phyloP scores from a whole-genome alignment of 1,284 basidiomycete genomes.

The Cutaneotrichosporon arboriforme region DNA sequence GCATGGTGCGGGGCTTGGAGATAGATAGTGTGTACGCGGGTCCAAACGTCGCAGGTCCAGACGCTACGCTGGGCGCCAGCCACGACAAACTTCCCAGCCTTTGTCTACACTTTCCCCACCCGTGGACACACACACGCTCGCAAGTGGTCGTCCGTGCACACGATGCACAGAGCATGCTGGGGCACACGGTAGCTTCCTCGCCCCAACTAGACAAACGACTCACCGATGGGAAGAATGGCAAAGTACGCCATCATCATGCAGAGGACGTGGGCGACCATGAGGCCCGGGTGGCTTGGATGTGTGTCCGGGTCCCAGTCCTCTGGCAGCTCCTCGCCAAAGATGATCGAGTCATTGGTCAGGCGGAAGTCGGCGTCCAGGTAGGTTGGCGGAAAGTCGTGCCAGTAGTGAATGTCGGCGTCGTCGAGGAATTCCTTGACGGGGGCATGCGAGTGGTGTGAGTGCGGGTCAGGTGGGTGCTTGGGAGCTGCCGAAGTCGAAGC shows the following conservation, averaged over 20 bases:
- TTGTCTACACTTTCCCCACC: no score
- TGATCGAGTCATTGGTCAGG: conserved; percentile 30
- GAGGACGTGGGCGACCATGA: conserved; percentile 33
- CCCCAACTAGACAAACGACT: conserved; percentile 11
- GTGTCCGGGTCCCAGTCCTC: conserved; percentile 29
- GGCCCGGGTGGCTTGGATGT: conserved; percentile 23
- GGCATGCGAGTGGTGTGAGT: conserved; percentile 28
- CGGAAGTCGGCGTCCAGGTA: conserved; percentile 40
- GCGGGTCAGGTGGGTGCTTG: conserved; percentile 8
- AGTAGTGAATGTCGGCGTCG: conserved; percentile 33
- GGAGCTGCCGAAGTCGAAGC: neutral
- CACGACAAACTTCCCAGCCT: no score
- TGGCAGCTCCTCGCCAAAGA: conserved; percentile 40
- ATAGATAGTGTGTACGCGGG: neutral
- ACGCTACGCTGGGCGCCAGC: no score
- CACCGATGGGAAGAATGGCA: conserved; percentile 35
- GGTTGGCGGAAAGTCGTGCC: conserved; percentile 37
- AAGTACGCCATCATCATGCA: conserved; percentile 37
- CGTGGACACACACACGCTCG: no score
- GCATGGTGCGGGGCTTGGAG: neutral
- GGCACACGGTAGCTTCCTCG: no score
- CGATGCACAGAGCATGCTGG: no score
- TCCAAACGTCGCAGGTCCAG: neutral
- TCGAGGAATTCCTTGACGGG: conserved; percentile 28
- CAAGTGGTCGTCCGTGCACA: no score